phyloP scores from a whole-genome alignment of 2,329 filamentous ascomycete genomes.

The Tothia fuscella region DNA sequence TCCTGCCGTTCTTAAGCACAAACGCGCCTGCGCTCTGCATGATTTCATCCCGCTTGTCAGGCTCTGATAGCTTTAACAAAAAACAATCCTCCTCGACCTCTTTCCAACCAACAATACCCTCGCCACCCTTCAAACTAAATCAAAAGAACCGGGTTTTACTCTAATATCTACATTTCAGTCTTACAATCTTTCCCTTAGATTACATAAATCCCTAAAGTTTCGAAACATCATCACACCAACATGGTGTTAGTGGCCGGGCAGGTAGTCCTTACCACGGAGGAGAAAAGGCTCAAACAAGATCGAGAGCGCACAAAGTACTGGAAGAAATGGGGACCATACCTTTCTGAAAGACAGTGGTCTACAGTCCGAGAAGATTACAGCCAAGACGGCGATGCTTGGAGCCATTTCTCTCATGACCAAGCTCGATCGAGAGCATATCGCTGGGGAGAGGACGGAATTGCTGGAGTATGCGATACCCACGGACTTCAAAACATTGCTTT shows the following conservation, averaged over 20 bases:
- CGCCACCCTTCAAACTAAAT: too few species aligned
- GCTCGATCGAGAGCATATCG: slow-evolving; percentile 78
- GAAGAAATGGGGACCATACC: slow-evolving; percentile 97
- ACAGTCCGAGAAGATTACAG: slow-evolving; percentile 85
- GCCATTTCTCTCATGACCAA: slow-evolving; percentile 89
- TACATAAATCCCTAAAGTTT: too few species aligned
- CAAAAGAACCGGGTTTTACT: too few species aligned
- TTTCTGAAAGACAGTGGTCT: slow-evolving; percentile 90
- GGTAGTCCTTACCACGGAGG: slow-evolving; percentile 80
- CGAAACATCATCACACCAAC: neutral
- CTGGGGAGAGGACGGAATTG: slow-evolving; percentile 96
- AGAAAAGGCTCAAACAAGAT: slow-evolving; percentile 80
- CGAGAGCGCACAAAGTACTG: slow-evolving; percentile 77
- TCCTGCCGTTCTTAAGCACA: too few species aligned
- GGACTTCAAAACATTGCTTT: slow-evolving; percentile 87
- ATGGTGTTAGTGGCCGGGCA: slow-evolving; percentile 90
- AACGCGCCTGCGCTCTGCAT: too few species aligned
- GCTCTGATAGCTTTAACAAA: too few species aligned
- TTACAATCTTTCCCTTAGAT: too few species aligned
- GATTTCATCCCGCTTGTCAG: too few species aligned
- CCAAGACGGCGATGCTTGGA: slow-evolving; percentile 86
- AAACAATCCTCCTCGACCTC: too few species aligned
- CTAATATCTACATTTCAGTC: too few species aligned
- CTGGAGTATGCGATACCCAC: slow-evolving; percentile 88
- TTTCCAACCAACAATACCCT: too few species aligned